Evolutionary conservation across 108 stramenopile genomes (phyloP), one percentile per base, ranked within the genome.

Genomic region (Cyclotella baltica): DNA sequence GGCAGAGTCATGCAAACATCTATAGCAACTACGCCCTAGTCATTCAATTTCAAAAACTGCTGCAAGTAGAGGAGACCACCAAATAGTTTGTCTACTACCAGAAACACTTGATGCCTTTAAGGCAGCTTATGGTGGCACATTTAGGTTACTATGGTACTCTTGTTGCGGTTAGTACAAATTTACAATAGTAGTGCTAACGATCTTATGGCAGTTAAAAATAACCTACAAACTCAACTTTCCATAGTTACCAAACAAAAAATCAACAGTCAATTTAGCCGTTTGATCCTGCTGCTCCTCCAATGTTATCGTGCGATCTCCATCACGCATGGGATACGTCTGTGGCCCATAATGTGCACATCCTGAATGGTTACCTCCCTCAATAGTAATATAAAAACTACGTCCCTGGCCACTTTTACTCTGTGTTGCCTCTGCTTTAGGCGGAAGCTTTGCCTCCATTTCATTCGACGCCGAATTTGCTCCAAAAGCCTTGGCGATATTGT

Each of bases 291-390:
- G 84, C 40, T 85, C 70, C 31, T 81, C 71, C 55, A 81, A 52
- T 18, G 84, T 81, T n/a, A 85, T 85, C 0, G 73, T 73, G 30
- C 84, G 35, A 18, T 70, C 65, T 5, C 80, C 84, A 78, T 81
- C 84, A 20, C 38, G 50, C 1, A 70, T 40, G 2, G 83, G 83
- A 70, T 75, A 84, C 6, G 53, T 80, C 58, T 80, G 83, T 29
- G 83, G 83, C 23, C 83, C 83, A 35, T 85, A 85, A 15, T 66
- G 37, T 11, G 84, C 84, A 59, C 70, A 85, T 46, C 84, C 84
- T 15, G 80, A 52, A 63, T 85, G 84, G 73, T 85, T 85, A 9
- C 84, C 84, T 23, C 84, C 84, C 20, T 72, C 64, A 35, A 85
- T 57, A 10, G 63, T 84, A 9, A 61, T 38, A 35, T 56, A 9